A percentile compares a stretch with the other conserved stretches of the same genome.
phyloP scores from a whole-genome alignment of 345 rosid genomes.

The Acer campestre region DNA sequence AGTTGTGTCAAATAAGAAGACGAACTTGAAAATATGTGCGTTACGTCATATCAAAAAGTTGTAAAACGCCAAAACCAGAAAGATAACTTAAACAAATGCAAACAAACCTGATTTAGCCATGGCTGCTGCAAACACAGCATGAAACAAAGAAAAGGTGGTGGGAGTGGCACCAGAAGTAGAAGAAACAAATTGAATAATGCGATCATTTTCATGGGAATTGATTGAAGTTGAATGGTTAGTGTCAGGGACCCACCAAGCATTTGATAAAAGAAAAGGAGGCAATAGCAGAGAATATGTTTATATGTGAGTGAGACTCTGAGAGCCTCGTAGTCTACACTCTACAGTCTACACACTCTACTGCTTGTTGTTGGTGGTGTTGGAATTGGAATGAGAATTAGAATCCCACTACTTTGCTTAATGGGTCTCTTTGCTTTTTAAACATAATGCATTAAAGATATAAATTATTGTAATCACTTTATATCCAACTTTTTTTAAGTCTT shows the following conservation, averaged over 20 bases:
- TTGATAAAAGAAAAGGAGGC: not conserved
- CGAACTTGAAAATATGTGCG: too few relatives aligned
- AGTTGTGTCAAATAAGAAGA: too few relatives aligned
- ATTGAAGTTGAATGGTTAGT: conserved; percentile 28
- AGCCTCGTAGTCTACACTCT: too few relatives aligned
- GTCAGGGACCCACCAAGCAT: conserved; percentile 71
- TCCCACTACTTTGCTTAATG: conserved; percentile 48
- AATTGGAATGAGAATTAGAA: conserved; percentile 56
- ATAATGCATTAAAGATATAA: conserved; percentile 11
- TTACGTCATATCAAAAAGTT: too few relatives aligned
- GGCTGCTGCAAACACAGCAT: conserved; percentile 25
- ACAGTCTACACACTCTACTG: not conserved
- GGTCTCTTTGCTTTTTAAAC: conserved; percentile 27
- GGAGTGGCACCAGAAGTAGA: conserved; percentile 28
- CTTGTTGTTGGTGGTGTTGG: conserved; percentile 16
- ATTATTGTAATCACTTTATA: conserved; percentile 19
- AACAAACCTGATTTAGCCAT: conserved; percentile 43
- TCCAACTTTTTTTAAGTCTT: not conserved
- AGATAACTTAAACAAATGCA: not conserved
- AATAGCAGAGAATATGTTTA: conserved; percentile 32
- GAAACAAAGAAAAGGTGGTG: conserved; percentile 22
- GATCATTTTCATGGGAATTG: conserved; percentile 25
- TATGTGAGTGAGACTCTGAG: not conserved
- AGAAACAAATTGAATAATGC: conserved; percentile 29
- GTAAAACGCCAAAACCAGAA: conserved; percentile 4